Conservation (phyloP, 495 filamentous ascomycete species). For the Trypethelium eluteriae region DNA sequence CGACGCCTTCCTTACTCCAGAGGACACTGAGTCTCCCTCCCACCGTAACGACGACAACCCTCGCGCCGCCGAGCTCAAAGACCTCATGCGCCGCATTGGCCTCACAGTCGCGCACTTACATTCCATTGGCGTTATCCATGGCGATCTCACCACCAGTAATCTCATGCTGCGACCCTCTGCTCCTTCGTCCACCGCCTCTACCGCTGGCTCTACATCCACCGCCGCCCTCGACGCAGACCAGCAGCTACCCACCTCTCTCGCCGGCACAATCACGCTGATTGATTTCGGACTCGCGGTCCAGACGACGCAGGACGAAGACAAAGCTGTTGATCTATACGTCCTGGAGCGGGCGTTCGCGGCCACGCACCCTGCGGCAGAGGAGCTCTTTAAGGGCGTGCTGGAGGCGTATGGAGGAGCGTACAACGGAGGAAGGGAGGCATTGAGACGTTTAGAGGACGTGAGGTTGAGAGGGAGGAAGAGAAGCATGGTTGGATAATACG, state of each 20-base stretch:
- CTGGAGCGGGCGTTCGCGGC: constrained; percentile 92
- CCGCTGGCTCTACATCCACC: neutral
- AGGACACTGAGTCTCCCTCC: neutral
- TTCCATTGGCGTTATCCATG: constrained; percentile 75
- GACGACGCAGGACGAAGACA: constrained; percentile 79
- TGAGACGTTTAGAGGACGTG: constrained; percentile 84
- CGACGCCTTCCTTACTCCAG: constrained; percentile 8
- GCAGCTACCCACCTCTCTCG: constrained; percentile 25
- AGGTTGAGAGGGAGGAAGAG: constrained; percentile 93
- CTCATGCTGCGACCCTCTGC: constrained; percentile 63
- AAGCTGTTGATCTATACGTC: constrained; percentile 94
- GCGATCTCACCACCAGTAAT: constrained; percentile 96
- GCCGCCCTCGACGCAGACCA: neutral
- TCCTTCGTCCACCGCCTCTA: neutral
- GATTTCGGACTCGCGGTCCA: constrained; percentile 90
- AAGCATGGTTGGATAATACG: constrained; percentile 74
- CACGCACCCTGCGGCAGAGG: constrained; percentile 83
- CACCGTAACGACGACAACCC: neutral
- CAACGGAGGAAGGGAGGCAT: constrained; percentile 50
- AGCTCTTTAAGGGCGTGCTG: constrained; percentile 59
- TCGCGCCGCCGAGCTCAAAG: neutral
- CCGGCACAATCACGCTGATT: constrained; percentile 80
- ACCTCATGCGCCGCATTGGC: constrained; percentile 10
- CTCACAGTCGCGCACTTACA: constrained; percentile 47
- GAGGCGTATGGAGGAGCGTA: constrained; percentile 53